These are phyloP conservation scores for Colletotrichum orbiculare DNA, from an alignment of 2,329 filamentous ascomycete species.

Conservation along the genomic window DNA sequence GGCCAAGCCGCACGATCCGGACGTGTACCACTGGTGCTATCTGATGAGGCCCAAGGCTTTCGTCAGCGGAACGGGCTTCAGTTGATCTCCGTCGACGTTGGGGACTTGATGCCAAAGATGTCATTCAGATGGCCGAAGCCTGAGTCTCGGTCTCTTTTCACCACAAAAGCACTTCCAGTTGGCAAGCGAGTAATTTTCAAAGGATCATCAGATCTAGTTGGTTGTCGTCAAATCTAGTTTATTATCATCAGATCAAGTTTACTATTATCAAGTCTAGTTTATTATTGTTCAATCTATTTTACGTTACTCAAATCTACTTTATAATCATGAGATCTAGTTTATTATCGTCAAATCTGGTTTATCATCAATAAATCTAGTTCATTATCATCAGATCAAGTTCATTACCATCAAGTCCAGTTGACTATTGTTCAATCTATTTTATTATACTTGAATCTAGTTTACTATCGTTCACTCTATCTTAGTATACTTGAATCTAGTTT, in stretches of 20 bases:
- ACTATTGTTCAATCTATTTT: no score
- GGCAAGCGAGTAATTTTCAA: neutral
- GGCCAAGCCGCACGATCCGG: constrained; percentile 53
- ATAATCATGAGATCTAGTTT: no score
- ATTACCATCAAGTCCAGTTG: no score
- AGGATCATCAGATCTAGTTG: neutral
- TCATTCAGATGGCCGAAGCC: no score
- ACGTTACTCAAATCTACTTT: no score
- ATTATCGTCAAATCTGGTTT: neutral
- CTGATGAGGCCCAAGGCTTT: constrained; percentile 47
- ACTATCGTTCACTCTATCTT: no score
- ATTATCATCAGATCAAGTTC: neutral
- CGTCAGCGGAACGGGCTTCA: neutral
- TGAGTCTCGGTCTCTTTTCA: no score
- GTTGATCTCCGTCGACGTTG: neutral
- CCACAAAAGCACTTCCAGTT: no score
- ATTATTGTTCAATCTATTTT: no score
- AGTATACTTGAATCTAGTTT: neutral
- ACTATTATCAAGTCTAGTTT: no score
- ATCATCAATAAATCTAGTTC: neutral
- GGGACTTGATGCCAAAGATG: neutral
- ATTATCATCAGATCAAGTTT: neutral
- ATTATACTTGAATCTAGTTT: no score
- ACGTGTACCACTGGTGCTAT: constrained; percentile 59
- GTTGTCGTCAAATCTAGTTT: neutral